phyloP scores from a whole-genome alignment of 2,329 filamentous ascomycete genomes.

The Claviceps purpurea region DNA sequence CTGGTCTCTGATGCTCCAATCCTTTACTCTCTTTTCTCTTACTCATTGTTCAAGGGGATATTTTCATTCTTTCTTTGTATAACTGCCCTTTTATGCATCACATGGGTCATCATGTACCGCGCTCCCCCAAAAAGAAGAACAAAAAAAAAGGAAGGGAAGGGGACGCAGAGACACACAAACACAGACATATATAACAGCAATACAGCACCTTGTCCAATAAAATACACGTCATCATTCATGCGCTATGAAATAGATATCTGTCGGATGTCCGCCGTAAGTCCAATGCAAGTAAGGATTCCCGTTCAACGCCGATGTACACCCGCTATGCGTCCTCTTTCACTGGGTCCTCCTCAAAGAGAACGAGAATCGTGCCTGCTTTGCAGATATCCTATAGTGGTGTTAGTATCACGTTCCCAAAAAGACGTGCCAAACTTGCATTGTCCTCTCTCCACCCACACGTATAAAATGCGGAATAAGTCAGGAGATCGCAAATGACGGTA shows the following conservation, averaged over 20 bases:
- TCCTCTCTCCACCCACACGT: background rate
- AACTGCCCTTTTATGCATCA: no score
- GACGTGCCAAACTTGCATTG: no score
- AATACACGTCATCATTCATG: conserved; percentile 2
- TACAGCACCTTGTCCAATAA: background rate
- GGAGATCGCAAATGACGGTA: conserved; percentile 1
- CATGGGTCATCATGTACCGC: no score
- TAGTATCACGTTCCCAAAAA: background rate
- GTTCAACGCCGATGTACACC: background rate
- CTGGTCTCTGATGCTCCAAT: no score
- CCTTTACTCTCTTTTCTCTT: no score
- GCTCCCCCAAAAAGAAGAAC: no score
- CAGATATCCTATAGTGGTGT: conserved; percentile 49
- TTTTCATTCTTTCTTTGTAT: no score
- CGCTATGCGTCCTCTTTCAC: conserved; percentile 15
- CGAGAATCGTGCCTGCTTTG: conserved; percentile 61
- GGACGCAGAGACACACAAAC: background rate
- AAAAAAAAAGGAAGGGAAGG: background rate
- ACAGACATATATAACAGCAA: background rate
- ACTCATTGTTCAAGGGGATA: no score
- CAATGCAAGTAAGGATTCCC: background rate
- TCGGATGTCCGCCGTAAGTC: conserved; percentile 7
- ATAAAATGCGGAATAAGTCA: no score
- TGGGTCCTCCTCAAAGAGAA: conserved; percentile 51
- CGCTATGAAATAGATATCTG: background rate